A percentile compares a stretch with the other conserved stretches of the same genome.
Conservation (phyloP, 1,139 yeast species). For the Geotrichum aggregatum region DNA sequence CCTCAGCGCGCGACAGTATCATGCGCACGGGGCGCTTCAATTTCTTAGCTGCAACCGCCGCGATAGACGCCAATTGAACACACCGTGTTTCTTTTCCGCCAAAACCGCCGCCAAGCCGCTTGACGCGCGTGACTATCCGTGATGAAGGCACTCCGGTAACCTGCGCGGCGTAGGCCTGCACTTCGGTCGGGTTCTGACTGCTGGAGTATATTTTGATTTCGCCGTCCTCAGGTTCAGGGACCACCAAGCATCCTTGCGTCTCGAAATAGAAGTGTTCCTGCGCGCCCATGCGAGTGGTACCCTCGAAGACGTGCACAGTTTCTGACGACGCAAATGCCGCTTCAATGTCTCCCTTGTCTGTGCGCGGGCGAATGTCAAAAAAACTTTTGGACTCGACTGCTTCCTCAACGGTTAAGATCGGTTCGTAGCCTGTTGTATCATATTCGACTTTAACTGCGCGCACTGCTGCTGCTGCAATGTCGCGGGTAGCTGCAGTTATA, state of each 20-base stretch:
- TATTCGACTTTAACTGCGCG: constrained; percentile 44
- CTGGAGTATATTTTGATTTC: constrained; percentile 45
- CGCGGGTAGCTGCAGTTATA: constrained; percentile 41
- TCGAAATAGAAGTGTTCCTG: constrained; percentile 49
- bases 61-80: constrained; percentile 43
- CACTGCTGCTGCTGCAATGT: constrained; percentile 44
- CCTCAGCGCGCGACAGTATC: constrained; percentile 42
- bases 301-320: constrained; percentile 40
- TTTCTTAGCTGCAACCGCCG: constrained; percentile 54
- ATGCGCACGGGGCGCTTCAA: constrained; percentile 43
- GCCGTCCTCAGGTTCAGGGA: constrained; percentile 44
- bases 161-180: constrained; percentile 43
- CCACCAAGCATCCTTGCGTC: constrained; percentile 43
- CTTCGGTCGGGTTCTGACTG: constrained; percentile 45
- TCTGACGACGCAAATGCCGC: constrained; percentile 35
- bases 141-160: constrained; percentile 43
- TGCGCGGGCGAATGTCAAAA: constrained; percentile 37
- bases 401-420: constrained; percentile 43
- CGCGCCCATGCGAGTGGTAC: constrained; percentile 43
- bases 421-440: constrained; percentile 38
- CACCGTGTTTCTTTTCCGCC: constrained; percentile 56
- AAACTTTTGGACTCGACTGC: constrained; percentile 42
- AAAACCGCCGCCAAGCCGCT: constrained; percentile 60
- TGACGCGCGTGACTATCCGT: constrained; percentile 41
- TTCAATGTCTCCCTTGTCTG: constrained; percentile 42